phyloP scores from a whole-genome alignment of 179 eudicot genomes.

The Heliamphora pulchella region DNA sequence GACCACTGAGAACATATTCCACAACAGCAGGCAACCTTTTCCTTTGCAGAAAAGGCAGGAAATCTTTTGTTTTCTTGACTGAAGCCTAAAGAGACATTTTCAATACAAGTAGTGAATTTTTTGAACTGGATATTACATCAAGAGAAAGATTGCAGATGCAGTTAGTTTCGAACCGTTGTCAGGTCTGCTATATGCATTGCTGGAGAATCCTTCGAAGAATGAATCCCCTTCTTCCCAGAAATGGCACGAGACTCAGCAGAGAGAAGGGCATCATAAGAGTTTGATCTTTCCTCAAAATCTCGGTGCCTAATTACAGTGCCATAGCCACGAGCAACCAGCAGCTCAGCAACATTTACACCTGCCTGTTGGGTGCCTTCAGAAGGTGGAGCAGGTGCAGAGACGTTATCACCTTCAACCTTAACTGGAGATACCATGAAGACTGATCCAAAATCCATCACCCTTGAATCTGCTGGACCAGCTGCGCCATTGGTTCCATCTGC shows the following conservation, averaged over 20 bases:
- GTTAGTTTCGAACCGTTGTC: conserved; percentile 48
- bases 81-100: conserved; percentile 43
- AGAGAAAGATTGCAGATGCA: neutral
- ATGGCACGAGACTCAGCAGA: conserved; percentile 83
- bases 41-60: conserved; percentile 72
- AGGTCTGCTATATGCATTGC: conserved; percentile 68
- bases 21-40: conserved; percentile 75
- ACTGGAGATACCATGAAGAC: conserved; percentile 63
- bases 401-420: conserved; percentile 53
- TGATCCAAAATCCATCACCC: conserved; percentile 86
- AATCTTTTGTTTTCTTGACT: conserved; percentile 78
- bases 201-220: conserved; percentile 63
- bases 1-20: conserved; percentile 94
- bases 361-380: conserved; percentile 43
- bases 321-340: conserved; percentile 74
- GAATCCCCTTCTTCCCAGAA: conserved; percentile 64
- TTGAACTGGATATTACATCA: conserved; percentile 6
- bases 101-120: neutral
- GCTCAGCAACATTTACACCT: conserved; percentile 74
- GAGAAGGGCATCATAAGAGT: conserved; percentile 75
- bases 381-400: conserved; percentile 36
- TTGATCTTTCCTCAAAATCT: conserved; percentile 90
- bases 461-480: conserved; percentile 44
- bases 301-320: conserved; percentile 70
- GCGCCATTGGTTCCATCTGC: conserved; percentile 42